A percentile compares a stretch with the other conserved stretches of the same genome.
phyloP scores from a whole-genome alignment of 768 basidiomycete genomes.

The Suillus subluteus region DNA sequence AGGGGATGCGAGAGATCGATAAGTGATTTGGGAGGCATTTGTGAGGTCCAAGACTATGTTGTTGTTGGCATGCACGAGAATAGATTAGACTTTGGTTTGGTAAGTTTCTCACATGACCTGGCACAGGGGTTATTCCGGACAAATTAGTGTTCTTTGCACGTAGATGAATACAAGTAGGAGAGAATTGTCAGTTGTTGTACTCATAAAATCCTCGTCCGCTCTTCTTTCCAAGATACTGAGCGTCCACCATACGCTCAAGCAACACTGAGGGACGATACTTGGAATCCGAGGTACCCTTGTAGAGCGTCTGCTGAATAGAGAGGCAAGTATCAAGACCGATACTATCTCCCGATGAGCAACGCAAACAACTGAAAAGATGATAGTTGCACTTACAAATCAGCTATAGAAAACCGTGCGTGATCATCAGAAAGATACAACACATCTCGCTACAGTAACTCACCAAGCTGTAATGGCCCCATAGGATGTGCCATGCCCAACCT shows the following conservation, averaged over 20 bases:
- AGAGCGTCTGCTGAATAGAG: slow-evolving; percentile 88
- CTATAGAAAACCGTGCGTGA: slow-evolving; percentile 13
- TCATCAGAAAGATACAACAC: slow-evolving; percentile 10
- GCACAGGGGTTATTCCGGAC: background rate
- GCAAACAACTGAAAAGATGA: background rate
- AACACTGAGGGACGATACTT: slow-evolving; percentile 94
- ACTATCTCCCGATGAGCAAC: slow-evolving; percentile 43
- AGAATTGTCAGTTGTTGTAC: slow-evolving; percentile 44
- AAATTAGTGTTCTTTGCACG: background rate
- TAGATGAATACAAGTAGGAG: slow-evolving; percentile 4
- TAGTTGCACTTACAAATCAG: slow-evolving; percentile 34
- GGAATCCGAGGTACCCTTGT: slow-evolving; percentile 87
- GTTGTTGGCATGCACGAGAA: background rate
- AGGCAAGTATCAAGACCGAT: slow-evolving; percentile 98
- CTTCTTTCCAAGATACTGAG: slow-evolving; percentile 92
- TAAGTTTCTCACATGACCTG: slow-evolving; percentile 6
- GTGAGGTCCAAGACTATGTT: background rate
- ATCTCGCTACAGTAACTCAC: slow-evolving; percentile 35
- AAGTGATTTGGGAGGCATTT: slow-evolving; percentile 25
- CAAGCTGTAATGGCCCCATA: slow-evolving; percentile 92
- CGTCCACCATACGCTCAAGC: slow-evolving; percentile 95
- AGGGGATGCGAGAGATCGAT: slow-evolving; percentile 33
- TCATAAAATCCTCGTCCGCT: slow-evolving; percentile 96
- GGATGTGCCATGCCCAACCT: slow-evolving; percentile 94
- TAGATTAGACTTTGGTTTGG: background rate